Evolutionary conservation across 1,284 basidiomycete genomes (phyloP), one percentile per base, ranked within the genome.

Genomic region (Naganishia liquefaciens): DNA sequence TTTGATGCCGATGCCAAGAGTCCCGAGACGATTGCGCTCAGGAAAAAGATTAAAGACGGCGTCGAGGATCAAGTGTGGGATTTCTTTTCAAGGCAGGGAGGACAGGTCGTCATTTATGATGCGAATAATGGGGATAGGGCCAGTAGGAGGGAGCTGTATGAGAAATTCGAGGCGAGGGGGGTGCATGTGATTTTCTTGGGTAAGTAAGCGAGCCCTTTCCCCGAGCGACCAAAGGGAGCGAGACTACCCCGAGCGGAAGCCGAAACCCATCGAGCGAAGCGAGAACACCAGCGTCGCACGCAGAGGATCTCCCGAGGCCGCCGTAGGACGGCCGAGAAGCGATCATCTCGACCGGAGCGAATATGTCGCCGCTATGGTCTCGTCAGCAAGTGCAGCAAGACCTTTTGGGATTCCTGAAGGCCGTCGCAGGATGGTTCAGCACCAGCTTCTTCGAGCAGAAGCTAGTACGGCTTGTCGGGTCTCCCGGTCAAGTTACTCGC

Each of bases 61-160:
- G 90, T 96, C 70, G 93, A 98, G 78, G 84, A 89, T 73, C 82
- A 88, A 61, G 93, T 99, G 50, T 88, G 87, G 84, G 87, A 93
- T 67, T 96, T 90, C 79, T 99, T 96, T 80, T 84, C 86, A 69
- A 81, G 82, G 1, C 79, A 83, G 54, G 80, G 82, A 3, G 94
- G 94, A 0, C 95, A 99, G 77, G 94, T 99, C 19, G 92, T 95
- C 39, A 94, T 99, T 68, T 99, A 98, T 80, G 96, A 99, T 76
- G 96, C 96, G n/a, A 99, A 99, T 77, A 98, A 99, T 73, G 92
- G 93, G 1, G 87, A 86, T 11, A 82, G 83, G 52, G 83, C 82
- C 49, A 83, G 84, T 42, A 82, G 96, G 57, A 85, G 88, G 68
- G 82, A 81, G 19, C 80, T 96, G 42, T 87, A 88, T 2, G 87